Conservation (phyloP, 202 grass and related monocot genomes). For the Panicum virgatum region DNA sequence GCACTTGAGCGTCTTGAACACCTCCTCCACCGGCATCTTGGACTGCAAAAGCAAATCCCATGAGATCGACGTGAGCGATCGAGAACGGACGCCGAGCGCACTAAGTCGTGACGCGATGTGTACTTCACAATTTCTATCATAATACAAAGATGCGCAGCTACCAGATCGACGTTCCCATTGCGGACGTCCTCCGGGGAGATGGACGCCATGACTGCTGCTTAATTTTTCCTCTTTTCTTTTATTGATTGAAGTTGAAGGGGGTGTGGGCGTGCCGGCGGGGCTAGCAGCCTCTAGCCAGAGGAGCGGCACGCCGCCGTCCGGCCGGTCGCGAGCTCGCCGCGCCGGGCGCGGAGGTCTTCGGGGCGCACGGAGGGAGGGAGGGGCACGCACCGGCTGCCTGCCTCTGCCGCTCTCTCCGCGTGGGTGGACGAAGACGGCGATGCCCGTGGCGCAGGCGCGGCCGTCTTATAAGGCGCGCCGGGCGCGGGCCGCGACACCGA, state of each 20-base stretch:
- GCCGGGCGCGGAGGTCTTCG: conserved; percentile 25
- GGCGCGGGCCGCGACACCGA: not conserved
- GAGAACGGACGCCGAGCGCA: not conserved
- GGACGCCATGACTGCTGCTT: conserved; percentile 56
- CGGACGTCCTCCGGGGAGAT: conserved; percentile 62
- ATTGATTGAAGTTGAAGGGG: not conserved
- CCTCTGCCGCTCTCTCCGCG: conserved; percentile 50
- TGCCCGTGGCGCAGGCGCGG: not conserved
- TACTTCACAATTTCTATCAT: no score
- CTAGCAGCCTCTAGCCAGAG: not conserved
- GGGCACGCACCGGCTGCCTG: conserved; percentile 38
- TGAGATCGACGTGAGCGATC: no score
- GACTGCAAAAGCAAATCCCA: conserved; percentile 38
- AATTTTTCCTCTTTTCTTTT: not conserved
- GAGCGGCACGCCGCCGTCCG: not conserved
- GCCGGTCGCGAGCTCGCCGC: not conserved
- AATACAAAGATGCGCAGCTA: no score
- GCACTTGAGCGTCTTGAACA: conserved; percentile 79
- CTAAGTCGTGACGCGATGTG: no score
- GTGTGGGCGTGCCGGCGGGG: not conserved
- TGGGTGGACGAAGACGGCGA: conserved; percentile 23
- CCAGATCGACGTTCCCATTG: conserved; percentile 62
- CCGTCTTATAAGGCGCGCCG: conserved; percentile 35
- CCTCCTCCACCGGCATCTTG: conserved; percentile 65
- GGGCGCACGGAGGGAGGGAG: conserved; percentile 40